These are phyloP conservation scores for Conticribra weissflogii DNA, from an alignment of 108 stramenopile genomes.

Conservation along the genomic window DNA sequence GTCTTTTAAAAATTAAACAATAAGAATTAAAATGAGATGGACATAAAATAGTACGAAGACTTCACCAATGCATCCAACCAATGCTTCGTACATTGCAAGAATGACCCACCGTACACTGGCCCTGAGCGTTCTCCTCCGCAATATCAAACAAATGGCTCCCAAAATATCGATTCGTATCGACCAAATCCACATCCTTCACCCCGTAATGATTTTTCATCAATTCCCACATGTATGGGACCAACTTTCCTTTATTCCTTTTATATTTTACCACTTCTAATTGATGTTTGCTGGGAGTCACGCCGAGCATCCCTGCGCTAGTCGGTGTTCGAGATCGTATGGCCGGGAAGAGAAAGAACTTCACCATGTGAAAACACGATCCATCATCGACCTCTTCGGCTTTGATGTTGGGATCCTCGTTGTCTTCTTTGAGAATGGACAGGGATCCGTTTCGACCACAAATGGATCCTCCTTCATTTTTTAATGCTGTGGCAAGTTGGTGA, in stretches of 20 bases:
- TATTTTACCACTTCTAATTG: constrained; percentile 14
- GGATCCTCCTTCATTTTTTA: constrained; percentile 10
- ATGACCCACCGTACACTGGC: constrained; percentile 73
- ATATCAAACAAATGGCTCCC: constrained; percentile 56
- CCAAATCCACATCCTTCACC: constrained; percentile 22
- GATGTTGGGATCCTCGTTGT: neutral
- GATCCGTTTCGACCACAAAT: constrained; percentile 25
- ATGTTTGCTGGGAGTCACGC: constrained; percentile 42
- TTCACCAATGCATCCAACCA: neutral
- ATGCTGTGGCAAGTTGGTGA: constrained; percentile 31
- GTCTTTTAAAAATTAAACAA: constrained; percentile 3
- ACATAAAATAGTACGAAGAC: neutral
- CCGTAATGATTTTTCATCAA: constrained; percentile 43
- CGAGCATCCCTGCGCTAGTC: constrained; percentile 84
- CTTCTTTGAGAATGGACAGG: constrained; percentile 22
- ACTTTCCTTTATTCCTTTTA: constrained; percentile 19
- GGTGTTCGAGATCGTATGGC: constrained; percentile 77
- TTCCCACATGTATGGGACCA: constrained; percentile 52
- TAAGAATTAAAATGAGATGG: neutral
- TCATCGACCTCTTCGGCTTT: constrained; percentile 39
- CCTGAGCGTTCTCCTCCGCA: constrained; percentile 59
- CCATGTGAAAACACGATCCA: constrained; percentile 44
- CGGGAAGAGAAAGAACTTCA: constrained; percentile 25
- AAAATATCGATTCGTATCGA: constrained; percentile 40
- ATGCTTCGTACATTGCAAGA: constrained; percentile 53